Conservation (phyloP, 495 filamentous ascomycete genomes). For the Annulohypoxylon bovei region DNA sequence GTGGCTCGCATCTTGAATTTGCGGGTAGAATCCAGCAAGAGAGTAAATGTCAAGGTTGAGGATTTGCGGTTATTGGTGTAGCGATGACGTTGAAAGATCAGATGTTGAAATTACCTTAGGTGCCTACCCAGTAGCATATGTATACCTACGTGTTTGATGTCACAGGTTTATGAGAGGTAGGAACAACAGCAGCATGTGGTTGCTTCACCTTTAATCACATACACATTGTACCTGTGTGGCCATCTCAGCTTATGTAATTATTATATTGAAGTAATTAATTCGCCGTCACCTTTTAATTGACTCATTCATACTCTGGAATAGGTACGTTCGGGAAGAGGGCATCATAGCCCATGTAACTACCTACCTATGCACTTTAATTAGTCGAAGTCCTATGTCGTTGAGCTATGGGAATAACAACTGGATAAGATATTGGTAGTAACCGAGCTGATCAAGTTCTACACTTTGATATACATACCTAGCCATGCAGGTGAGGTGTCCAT, state of each 20-base stretch:
- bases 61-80: background rate
- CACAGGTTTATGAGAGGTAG: background rate
- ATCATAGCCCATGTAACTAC: no score
- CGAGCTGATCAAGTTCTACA: no score
- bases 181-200: background rate
- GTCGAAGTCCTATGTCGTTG: no score
- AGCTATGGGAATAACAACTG: no score
- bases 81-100: background rate
- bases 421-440: no score
- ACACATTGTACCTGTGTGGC: background rate
- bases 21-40: background rate
- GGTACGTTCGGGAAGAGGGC: no score
- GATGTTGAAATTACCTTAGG: background rate
- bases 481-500: no score
- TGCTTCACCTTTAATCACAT: background rate
- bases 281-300: background rate
- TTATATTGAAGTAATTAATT: background rate
- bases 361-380: no score
- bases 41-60: background rate
- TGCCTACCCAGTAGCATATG: background rate
- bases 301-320: background rate
- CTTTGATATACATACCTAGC: no score
- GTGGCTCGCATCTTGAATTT: conserved; percentile 14
- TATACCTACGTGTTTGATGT: background rate
- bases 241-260: background rate